Conservation (phyloP, 306 rosid genomes). For the Heteromeles arbutifolia region DNA sequence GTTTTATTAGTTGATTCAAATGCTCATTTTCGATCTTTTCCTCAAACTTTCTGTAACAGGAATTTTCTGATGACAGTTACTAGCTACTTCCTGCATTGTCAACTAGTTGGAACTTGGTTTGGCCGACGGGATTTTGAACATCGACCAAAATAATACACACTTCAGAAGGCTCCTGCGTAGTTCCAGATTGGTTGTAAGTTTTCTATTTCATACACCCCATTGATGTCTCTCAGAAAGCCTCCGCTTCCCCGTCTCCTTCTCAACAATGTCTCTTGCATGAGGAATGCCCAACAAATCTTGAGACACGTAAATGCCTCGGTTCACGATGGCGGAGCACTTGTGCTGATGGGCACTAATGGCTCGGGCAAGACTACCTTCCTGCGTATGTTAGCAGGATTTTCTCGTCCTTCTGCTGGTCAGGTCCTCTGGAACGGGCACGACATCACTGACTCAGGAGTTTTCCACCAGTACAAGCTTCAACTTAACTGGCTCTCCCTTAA, state of each 20-base stretch:
- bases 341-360: slow-evolving; percentile 73
- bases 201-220: neutral
- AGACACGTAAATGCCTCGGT: slow-evolving; percentile 65
- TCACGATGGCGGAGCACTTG: slow-evolving; percentile 76
- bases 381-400: slow-evolving; percentile 84
- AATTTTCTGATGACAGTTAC: too few species aligned
- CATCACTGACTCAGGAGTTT: slow-evolving; percentile 56
- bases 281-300: slow-evolving; percentile 82
- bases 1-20: neutral
- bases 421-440: slow-evolving; percentile 88
- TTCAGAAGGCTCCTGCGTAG: neutral
- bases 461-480: slow-evolving; percentile 87
- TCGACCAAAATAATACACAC: neutral
- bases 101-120: neutral
- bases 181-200: neutral
- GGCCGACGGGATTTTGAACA: neutral
- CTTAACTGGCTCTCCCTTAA: slow-evolving; percentile 84
- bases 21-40: neutral
- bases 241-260: slow-evolving; percentile 72
- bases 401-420: slow-evolving; percentile 77
- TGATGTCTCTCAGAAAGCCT: slow-evolving; percentile 50
- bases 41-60: neutral
- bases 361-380: slow-evolving; percentile 87
- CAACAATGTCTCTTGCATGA: slow-evolving; percentile 77
- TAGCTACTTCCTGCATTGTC: neutral